Base-by-base conservation (phyloP, 164 flowering plant species). In the Buxus sempervirens region DNA sequence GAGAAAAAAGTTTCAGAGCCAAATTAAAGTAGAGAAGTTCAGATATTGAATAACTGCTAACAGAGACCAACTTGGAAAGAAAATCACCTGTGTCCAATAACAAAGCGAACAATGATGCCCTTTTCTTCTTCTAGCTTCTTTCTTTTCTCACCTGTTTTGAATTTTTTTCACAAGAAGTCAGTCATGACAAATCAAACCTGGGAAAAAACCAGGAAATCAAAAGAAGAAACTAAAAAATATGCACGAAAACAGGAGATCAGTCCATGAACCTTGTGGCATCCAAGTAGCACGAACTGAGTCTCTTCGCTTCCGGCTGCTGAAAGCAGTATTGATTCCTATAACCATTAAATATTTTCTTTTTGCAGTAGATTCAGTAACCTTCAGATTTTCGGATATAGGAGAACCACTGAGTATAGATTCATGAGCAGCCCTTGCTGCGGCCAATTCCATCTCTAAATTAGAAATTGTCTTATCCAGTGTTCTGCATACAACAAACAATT, bases 211-310 rank as follows among this genome's bases (percentile, higher is more conserved):
- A 21, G 21, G 54, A n/a, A 18, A 61, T 18, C 13, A 28, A 1
- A 57, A 68, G 48, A n/a, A 58, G 54, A 63, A 53, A 21, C 20
- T 53, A 13, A 14, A 45, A 66, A 65, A 19, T 26, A 69, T 5
- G 21, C 56, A 69, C 22, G 1, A 59, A 19, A 63, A 63, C 22
- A 66, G 3, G 3, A 38, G 18, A 57, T 58, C 25, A 36, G 59
- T 63, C 49, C 38, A 66, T 51, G 27, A 26, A 91, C 97, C 97
- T 84, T 81, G 86, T 58, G 90, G 93, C 90, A 91, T 88, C 97
- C 97, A 91, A 49, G 93, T 89, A 24, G 77, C 82, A 77, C 97
- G 91, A 72, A 89, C 77, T 23, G 97, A 87, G 73, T 91, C 93
- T 82, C 97, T 85, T 75, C 95, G 81, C 60, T 85, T 91, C 49